These are phyloP conservation scores for Hortaea werneckii DNA, from an alignment of 2,329 filamentous ascomycete species.

Conservation along the genomic window DNA sequence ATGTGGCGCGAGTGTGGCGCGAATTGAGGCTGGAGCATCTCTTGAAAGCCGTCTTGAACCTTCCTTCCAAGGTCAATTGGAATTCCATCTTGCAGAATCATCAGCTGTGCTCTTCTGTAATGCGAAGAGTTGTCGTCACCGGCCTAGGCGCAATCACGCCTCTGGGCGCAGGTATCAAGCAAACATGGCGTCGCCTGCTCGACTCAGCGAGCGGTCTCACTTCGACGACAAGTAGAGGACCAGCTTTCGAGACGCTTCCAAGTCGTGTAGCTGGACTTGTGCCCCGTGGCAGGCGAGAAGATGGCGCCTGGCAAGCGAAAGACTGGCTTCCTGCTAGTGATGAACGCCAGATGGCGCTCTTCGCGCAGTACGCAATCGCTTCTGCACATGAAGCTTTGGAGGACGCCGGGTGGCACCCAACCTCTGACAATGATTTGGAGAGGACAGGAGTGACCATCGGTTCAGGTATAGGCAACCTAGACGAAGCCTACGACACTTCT, in stretches of 20 bases:
- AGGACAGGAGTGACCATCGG: slow-evolving; percentile 84
- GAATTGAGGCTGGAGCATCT: not conserved
- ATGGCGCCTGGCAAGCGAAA: slow-evolving; percentile 37
- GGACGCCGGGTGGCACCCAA: slow-evolving; percentile 68
- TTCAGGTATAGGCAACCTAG: slow-evolving; percentile 88
- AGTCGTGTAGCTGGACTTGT: slow-evolving; percentile 80
- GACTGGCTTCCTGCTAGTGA: slow-evolving; percentile 44
- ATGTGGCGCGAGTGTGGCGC: not conserved
- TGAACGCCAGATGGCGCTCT: slow-evolving; percentile 73
- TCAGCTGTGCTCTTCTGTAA: slow-evolving; percentile 19
- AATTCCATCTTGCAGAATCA: not conserved
- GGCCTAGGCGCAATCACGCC: slow-evolving; percentile 39
- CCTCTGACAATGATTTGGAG: slow-evolving; percentile 53
- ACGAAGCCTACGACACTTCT: slow-evolving; percentile 79
- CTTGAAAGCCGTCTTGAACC: slow-evolving; percentile 3
- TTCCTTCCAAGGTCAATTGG: too few species aligned
- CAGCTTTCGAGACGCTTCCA: slow-evolving; percentile 61
- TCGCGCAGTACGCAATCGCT: slow-evolving; percentile 84
- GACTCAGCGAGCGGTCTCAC: slow-evolving; percentile 71
- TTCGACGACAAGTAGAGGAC: slow-evolving; percentile 55
- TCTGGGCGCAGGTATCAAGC: slow-evolving; percentile 40
- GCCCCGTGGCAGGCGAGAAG: slow-evolving; percentile 42
- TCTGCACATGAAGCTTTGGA: slow-evolving; percentile 75
- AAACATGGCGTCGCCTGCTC: slow-evolving; percentile 72
- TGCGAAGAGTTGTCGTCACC: slow-evolving; percentile 42